Conservation (phyloP, 768 basidiomycete species). For the Lactarius evosmus region DNA sequence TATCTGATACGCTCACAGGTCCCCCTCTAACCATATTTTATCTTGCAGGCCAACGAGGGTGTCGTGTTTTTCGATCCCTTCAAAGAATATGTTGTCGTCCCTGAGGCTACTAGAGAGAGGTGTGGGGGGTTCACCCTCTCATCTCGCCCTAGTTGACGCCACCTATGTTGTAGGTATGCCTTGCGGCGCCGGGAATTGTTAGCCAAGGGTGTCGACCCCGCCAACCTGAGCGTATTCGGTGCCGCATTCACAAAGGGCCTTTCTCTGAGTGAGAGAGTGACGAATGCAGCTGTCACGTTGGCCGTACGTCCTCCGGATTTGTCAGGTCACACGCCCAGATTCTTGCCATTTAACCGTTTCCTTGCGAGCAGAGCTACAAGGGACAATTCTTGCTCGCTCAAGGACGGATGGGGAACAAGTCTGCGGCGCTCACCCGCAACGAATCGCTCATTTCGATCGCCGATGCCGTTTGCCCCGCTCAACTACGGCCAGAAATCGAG, state of each 20-base stretch:
- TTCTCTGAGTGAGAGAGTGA: conserved; percentile 7
- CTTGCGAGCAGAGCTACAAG: conserved; percentile 3
- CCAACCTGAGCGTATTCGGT: conserved; percentile 8
- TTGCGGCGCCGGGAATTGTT: conserved; percentile 4
- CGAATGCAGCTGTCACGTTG: conserved; percentile 8
- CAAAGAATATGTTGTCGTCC: conserved; percentile 17
- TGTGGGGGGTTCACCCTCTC: neutral
- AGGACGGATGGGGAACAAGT: neutral
- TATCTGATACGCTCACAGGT: neutral
- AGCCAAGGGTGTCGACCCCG: conserved; percentile 4
- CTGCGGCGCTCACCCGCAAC: neutral
- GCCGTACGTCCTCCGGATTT: neutral
- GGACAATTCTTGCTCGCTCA: conserved; percentile 7
- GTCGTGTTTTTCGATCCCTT: conserved; percentile 14
- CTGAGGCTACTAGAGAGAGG: conserved; percentile 13
- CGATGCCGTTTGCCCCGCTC: conserved; percentile 11
- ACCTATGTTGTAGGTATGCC: neutral
- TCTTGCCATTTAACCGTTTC: neutral
- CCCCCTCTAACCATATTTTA: neutral
- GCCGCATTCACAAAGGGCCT: conserved; percentile 6
- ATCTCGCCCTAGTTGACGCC: neutral
- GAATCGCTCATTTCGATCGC: conserved; percentile 17
- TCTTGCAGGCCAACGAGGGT: conserved; percentile 11
- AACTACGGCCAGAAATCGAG: neutral
- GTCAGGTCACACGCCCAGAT: no score